Percentiles rank a stretch among this genome's conserved stretches.
Conservation (phyloP, 2,329 filamentous ascomycete species). For the Aspergillus spinulosporus region DNA sequence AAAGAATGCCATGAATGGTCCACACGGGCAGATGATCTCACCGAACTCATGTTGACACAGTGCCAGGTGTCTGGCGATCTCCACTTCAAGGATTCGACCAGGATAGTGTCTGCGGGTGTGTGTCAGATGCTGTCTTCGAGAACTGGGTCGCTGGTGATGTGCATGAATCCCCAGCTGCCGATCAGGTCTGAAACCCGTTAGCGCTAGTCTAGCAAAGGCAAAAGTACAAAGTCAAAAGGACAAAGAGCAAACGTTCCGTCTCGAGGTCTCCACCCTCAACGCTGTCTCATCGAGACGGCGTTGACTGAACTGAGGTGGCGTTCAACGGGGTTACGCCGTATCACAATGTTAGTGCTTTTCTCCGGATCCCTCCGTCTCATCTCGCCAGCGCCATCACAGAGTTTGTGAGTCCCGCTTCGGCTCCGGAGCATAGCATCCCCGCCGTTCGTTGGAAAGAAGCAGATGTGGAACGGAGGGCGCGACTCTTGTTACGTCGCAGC, state of each 20-base stretch:
- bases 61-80: slow-evolving; percentile 4
- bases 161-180: slow-evolving; percentile 22
- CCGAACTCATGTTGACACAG: not conserved
- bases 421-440: slow-evolving; percentile 21
- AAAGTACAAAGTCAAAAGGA: slow-evolving; percentile 3
- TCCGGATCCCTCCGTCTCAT: not conserved
- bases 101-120: not conserved
- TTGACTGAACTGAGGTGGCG: not conserved
- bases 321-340: not conserved
- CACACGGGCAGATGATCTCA: not conserved
- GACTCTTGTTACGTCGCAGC: slow-evolving; percentile 1
- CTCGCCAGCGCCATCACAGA: slow-evolving; percentile 23
- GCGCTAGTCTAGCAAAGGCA: slow-evolving; percentile 5
- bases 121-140: slow-evolving; percentile 8
- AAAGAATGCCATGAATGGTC: not conserved
- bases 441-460: slow-evolving; percentile 16
- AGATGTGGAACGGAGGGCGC: slow-evolving; percentile 1
- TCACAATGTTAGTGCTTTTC: not conserved
- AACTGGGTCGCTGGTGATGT: slow-evolving; percentile 18
- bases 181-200: slow-evolving; percentile 25
- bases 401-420: slow-evolving; percentile 27
- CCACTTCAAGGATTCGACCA: not conserved
- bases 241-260: slow-evolving; percentile 1
- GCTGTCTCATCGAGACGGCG: not conserved
- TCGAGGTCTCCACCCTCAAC: not conserved